Evolutionary conservation across 2,329 filamentous ascomycete genomes (phyloP).

Genomic region (Epichloe scottii): DNA sequence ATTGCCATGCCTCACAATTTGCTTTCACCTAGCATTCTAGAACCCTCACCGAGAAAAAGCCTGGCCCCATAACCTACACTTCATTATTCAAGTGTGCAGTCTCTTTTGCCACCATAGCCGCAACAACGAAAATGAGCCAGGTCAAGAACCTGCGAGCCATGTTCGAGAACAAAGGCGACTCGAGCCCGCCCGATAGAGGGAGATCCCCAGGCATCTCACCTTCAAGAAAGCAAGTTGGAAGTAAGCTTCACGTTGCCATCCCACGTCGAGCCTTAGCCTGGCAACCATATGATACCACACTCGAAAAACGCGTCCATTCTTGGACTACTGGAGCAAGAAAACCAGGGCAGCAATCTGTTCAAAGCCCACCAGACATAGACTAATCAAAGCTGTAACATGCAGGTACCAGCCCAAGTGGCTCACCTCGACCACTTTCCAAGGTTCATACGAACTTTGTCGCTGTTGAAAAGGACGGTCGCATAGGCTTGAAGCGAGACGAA

Average conservation of each 20-base stretch:
- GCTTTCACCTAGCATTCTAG: background rate
- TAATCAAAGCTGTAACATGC: slow-evolving; percentile 12
- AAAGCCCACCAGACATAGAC: slow-evolving; percentile 8
- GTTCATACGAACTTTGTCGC: slow-evolving; percentile 65
- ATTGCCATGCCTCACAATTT: background rate
- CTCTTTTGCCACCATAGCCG: background rate
- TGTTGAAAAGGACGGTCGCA: slow-evolving; percentile 51
- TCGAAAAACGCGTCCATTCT: background rate
- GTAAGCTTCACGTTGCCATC: slow-evolving; percentile 9
- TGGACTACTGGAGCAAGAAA: background rate
- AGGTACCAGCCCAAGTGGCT: slow-evolving; percentile 29
- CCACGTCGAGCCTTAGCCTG: background rate
- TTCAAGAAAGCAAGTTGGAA: slow-evolving; percentile 9
- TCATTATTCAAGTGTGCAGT: background rate
- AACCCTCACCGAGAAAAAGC: background rate
- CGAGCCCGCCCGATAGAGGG: slow-evolving; percentile 55
- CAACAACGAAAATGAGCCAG: slow-evolving; percentile 38
- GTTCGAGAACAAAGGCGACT: slow-evolving; percentile 62
- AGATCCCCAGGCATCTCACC: slow-evolving; percentile 47
- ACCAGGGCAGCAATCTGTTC: background rate
- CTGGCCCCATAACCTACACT: background rate
- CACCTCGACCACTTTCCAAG: slow-evolving; percentile 57
- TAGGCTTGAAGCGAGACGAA: slow-evolving; percentile 34
- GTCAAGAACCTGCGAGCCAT: slow-evolving; percentile 67
- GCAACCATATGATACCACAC: background rate